Base-by-base conservation (phyloP, 2,329 filamentous ascomycete genomes). In the Monascus ruber region DNA sequence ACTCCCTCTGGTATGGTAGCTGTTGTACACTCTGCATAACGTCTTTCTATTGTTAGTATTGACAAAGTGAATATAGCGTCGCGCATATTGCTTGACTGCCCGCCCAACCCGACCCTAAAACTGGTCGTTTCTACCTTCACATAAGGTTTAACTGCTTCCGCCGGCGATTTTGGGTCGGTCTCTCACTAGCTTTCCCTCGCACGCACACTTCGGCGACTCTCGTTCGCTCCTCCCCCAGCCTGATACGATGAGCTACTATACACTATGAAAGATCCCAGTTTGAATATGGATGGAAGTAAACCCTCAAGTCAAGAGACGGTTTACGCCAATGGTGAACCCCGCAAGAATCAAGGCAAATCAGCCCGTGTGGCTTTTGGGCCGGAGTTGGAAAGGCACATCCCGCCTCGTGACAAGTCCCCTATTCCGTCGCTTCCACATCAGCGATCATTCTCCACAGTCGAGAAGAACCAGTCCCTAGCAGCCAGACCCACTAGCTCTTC, bases 331-430 rank as follows among this genome's bases (percentile, higher is more conserved):
- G 47, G 47, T 32, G 59, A 56, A 46, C 50, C 55, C 34, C 55
- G 59, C 41, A 56, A 53, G 39, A 55, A 46, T 27, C 47, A 44
- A 28, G 47, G 50, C 35, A 63, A 59, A 45, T 56, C 57, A 6
- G 59, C 54, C 26, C 59, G 61, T 34, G 60, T 64, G 34, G 59
- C 60, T 24, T 64, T 64, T 42, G 61, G 59, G 36, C 60, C 60
- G 4, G 58, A 61, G 10, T 41, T 62, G 28, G 59, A 64, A 45
- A 58, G 56, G 3, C 53, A 57, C 26, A 62, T 63, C 36, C 57
- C 54, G 42, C 48, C 56, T 26, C 57, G 55, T 44, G 56, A 61
- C 35, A 48, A 47, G 38, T 60, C 56, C 8, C 54, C 57, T 33
- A 49, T 49, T n/a, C 53, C 58, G 11, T 34, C 50, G 10, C 39